Conservation (phyloP, 305 asterid species). For the Ilex paraguariensis region DNA sequence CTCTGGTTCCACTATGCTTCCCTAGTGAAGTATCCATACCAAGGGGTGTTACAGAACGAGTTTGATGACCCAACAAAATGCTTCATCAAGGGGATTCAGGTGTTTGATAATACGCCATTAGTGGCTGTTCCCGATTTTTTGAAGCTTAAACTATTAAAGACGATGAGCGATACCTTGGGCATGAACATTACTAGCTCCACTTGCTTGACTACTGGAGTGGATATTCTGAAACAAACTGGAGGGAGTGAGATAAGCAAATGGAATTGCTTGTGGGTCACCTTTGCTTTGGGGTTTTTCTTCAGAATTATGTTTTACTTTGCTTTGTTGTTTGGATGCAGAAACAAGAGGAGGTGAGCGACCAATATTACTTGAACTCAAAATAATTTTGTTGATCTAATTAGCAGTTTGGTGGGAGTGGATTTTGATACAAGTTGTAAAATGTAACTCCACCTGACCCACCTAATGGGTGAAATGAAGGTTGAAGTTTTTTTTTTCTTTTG, state of each 20-base stretch:
- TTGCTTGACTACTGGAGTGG: constrained; percentile 45
- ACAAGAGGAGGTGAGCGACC: constrained; percentile 40
- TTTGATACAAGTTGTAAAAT: too few species aligned
- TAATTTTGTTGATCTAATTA: too few species aligned
- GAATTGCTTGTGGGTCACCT: constrained; percentile 62
- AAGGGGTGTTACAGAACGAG: constrained; percentile 1
- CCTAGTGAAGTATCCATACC: background rate
- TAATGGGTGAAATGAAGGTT: too few species aligned
- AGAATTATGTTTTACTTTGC: constrained; percentile 57
- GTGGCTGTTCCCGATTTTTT: background rate
- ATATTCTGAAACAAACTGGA: constrained; percentile 43
- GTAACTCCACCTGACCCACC: too few species aligned
- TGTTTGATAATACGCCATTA: background rate
- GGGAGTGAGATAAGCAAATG: constrained; percentile 47
- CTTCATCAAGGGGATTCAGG: background rate
- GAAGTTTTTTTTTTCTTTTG: too few species aligned
- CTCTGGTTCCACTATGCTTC: constrained; percentile 4
- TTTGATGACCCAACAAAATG: background rate
- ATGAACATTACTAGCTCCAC: constrained; percentile 17
- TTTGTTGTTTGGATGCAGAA: constrained; percentile 54
- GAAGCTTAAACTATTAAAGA: background rate
- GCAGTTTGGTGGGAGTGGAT: too few species aligned
- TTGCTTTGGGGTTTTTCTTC: constrained; percentile 50
- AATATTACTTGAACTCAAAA: too few species aligned
- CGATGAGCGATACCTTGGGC: background rate